Conservation (phyloP, 2,329 filamentous ascomycete species). For the Colletotrichum zoysiae region DNA sequence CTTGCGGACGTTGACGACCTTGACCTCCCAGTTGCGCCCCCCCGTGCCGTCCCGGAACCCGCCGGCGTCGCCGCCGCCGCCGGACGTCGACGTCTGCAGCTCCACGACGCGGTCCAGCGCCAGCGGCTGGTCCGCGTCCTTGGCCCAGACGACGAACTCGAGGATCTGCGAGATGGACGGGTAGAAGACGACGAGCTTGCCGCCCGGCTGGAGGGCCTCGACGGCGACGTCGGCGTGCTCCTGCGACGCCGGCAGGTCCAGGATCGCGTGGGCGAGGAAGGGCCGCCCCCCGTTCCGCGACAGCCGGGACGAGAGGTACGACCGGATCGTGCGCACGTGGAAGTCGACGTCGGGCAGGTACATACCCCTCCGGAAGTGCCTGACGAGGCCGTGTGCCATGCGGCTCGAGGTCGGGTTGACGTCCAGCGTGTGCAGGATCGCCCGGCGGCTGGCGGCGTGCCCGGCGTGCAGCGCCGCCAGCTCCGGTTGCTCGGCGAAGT, state of each 20-base stretch:
- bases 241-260: conserved; percentile 79
- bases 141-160: conserved; percentile 69
- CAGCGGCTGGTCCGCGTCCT: conserved; percentile 64
- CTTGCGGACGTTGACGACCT: conserved; percentile 55
- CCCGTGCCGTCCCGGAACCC: conserved; percentile 61
- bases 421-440: conserved; percentile 82
- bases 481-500: conserved; percentile 38
- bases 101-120: conserved; percentile 71
- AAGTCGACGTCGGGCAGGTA: conserved; percentile 81
- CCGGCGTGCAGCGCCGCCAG: conserved; percentile 54
- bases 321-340: conserved; percentile 74
- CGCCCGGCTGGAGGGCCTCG: conserved; percentile 72
- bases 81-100: conserved; percentile 57
- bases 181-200: conserved; percentile 77
- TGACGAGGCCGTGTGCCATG: conserved; percentile 74
- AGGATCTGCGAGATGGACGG: conserved; percentile 84
- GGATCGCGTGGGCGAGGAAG: conserved; percentile 78
- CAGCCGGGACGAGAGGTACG: conserved; percentile 70
- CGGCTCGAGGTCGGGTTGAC: conserved; percentile 70
- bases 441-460: conserved; percentile 67
- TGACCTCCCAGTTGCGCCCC: conserved; percentile 74
- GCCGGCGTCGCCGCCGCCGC: conserved; percentile 52
- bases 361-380: conserved; percentile 75
- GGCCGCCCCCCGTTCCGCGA: conserved; percentile 58
- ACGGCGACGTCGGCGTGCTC: conserved; percentile 60